A percentile compares a stretch with the other conserved stretches of the same genome.
Conservation (phyloP, 257 asterid species). For the Solanum acaule region DNA sequence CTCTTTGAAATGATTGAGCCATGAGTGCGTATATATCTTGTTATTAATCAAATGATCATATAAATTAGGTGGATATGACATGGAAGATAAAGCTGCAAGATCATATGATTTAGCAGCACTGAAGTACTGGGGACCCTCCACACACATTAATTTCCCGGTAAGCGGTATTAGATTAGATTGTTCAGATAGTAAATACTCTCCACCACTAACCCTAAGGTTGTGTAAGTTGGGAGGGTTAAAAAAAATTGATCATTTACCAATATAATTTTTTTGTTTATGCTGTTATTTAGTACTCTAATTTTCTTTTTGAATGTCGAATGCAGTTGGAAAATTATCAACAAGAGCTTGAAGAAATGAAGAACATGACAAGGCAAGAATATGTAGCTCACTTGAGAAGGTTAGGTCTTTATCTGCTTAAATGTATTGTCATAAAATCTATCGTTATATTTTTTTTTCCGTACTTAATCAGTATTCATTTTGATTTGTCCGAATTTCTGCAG, state of each 20-base stretch:
- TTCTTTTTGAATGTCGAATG: background rate
- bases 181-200: background rate
- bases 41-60: background rate
- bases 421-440: background rate
- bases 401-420: background rate
- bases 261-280: background rate
- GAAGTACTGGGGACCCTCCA: constrained; percentile 95
- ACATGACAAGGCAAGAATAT: constrained; percentile 90
- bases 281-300: background rate
- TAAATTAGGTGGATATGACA: constrained; percentile 83
- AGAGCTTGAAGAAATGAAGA: constrained; percentile 82
- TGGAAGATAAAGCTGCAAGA: constrained; percentile 98
- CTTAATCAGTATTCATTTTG: background rate
- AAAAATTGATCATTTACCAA: background rate
- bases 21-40: background rate
- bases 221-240: background rate
- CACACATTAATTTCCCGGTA: constrained; percentile 92
- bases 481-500: constrained; percentile 21
- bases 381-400: constrained; percentile 96
- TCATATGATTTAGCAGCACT: constrained; percentile 96
- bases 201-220: background rate
- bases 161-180: background rate
- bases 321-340: constrained; percentile 84
- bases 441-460: background rate
- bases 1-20: background rate